A percentile compares a stretch with the other conserved stretches of the same genome.
phyloP scores from a whole-genome alignment of 345 rosid genomes.

The Capsella bursapastoris region DNA sequence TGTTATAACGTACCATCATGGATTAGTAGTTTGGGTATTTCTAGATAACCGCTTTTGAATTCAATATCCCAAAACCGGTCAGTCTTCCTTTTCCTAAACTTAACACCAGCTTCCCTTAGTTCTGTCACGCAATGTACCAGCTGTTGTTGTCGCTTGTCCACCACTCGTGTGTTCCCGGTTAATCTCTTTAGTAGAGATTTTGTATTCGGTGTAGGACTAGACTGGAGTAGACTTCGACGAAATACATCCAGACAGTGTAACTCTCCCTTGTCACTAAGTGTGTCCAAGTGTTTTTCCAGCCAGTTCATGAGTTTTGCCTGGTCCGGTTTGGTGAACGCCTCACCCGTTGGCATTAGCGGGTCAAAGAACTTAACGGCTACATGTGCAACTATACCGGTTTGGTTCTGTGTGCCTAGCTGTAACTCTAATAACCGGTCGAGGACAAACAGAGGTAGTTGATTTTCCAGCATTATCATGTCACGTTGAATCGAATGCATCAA shows the following conservation, averaged over 20 bases:
- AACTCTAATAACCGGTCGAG: slow-evolving; percentile 70
- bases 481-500: slow-evolving; percentile 79
- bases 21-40: slow-evolving; percentile 69
- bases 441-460: slow-evolving; percentile 76
- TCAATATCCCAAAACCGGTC: slow-evolving; percentile 82
- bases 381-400: slow-evolving; percentile 63
- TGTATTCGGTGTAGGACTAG: slow-evolving; percentile 55
- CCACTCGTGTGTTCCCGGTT: slow-evolving; percentile 55
- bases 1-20: slow-evolving; percentile 56
- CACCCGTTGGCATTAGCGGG: slow-evolving; percentile 78
- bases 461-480: slow-evolving; percentile 90
- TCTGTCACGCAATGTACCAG: slow-evolving; percentile 72
- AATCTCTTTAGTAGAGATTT: slow-evolving; percentile 54
- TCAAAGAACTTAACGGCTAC: slow-evolving; percentile 70
- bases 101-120: slow-evolving; percentile 72
- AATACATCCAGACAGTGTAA: slow-evolving; percentile 83
- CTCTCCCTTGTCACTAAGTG: slow-evolving; percentile 58
- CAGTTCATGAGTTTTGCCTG: slow-evolving; percentile 54
- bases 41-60: slow-evolving; percentile 64
- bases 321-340: slow-evolving; percentile 57
- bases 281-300: slow-evolving; percentile 49
- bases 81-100: slow-evolving; percentile 62
- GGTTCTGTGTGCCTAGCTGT: slow-evolving; percentile 56
- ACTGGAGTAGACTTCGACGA: slow-evolving; percentile 58
- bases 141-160: slow-evolving; percentile 73